phyloP scores from a whole-genome alignment of 345 rosid species.

The Odontarrhena argentea region DNA sequence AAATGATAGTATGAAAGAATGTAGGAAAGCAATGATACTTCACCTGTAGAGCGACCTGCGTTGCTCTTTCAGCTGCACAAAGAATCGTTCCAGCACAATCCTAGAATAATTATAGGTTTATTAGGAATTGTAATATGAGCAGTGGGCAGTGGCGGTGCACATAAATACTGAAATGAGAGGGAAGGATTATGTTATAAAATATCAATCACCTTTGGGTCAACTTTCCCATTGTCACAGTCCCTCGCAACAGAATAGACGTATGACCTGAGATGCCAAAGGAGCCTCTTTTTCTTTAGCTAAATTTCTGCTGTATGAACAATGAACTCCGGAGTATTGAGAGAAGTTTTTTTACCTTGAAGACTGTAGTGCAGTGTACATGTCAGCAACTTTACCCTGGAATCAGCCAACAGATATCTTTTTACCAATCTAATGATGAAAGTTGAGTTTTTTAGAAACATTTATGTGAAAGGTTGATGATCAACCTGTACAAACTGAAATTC shows the following conservation, averaged over 20 bases:
- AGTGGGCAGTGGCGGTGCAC: not conserved
- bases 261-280: conserved; percentile 54
- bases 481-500: conserved; percentile 97
- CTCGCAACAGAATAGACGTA: conserved; percentile 87
- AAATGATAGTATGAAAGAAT: not conserved
- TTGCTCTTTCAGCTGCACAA: conserved; percentile 91
- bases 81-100: conserved; percentile 96
- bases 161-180: conserved; percentile 5
- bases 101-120: conserved; percentile 43
- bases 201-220: conserved; percentile 67
- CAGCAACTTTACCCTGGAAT: conserved; percentile 90
- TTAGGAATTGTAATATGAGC: not conserved
- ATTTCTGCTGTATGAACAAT: not conserved
- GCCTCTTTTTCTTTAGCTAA: conserved; percentile 9
- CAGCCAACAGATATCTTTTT: not conserved
- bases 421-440: not conserved
- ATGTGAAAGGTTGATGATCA: conserved; percentile 24
- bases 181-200: not conserved
- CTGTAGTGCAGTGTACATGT: conserved; percentile 86
- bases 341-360: conserved; percentile 66
- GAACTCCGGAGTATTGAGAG: not conserved
- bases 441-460: not conserved
- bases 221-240: conserved; percentile 74
- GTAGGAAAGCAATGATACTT: conserved; percentile 19
- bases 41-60: conserved; percentile 97